Percentiles rank a stretch among this genome's conserved stretches.
Evolutionary conservation across 768 basidiomycete species (phyloP).

Genomic region (Kwoniella sp.): DNA sequence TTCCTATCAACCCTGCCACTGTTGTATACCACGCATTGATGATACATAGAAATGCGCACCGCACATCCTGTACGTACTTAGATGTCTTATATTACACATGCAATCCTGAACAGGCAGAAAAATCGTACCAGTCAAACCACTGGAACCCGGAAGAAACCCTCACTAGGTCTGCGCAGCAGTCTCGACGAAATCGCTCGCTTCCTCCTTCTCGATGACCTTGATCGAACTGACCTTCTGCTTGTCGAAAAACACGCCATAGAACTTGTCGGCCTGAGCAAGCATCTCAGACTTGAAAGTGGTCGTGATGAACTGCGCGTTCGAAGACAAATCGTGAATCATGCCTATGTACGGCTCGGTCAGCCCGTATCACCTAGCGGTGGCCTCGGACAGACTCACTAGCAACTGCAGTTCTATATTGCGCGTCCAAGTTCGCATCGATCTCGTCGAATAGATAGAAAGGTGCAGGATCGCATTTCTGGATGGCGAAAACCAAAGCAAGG

Average conservation of each 20-base stretch:
- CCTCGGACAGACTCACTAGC: constrained; percentile 79
- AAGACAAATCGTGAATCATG: constrained; percentile 89
- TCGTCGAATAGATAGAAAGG: constrained; percentile 99
- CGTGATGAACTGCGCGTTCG: constrained; percentile 90
- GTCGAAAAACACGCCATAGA: constrained; percentile 94
- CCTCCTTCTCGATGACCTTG: constrained; percentile 75
- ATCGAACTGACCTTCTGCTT: constrained; percentile 92
- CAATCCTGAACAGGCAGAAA: not conserved
- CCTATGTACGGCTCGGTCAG: constrained; percentile 51
- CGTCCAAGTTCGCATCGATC: constrained; percentile 97
- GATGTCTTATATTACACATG: not conserved
- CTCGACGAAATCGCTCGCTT: constrained; percentile 92
- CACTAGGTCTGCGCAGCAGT: constrained; percentile 36
- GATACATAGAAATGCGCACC: constrained; percentile 8
- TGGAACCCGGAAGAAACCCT: no score
- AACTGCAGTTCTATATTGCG: constrained; percentile 94
- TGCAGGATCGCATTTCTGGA: constrained; percentile 98
- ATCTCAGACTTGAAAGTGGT: constrained; percentile 98
- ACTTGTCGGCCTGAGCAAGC: constrained; percentile 90
- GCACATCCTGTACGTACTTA: not conserved
- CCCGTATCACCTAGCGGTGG: no score
- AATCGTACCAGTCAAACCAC: no score
- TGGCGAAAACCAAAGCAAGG: constrained; percentile 89
- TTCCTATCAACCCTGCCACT: not conserved
- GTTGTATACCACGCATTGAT: constrained; percentile 1